Conservation (phyloP, 2,329 filamentous ascomycete genomes). For the Fusarium vanettenii region DNA sequence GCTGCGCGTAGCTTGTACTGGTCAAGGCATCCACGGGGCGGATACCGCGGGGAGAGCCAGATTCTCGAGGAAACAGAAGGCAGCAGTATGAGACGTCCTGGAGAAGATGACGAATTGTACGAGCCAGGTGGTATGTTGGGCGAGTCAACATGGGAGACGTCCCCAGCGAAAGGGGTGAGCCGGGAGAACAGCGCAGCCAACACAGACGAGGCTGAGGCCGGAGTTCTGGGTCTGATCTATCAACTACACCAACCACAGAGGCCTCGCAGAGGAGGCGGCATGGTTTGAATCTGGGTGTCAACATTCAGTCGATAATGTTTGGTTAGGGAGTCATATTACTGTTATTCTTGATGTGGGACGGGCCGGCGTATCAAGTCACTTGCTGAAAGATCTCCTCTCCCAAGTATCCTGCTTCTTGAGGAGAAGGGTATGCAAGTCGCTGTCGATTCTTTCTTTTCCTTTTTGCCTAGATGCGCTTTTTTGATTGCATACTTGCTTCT, state of each 20-base stretch:
- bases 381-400: constrained; percentile 2
- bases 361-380: constrained; percentile 9
- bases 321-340: neutral
- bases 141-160: constrained; percentile 71
- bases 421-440: neutral
- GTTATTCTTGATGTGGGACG: neutral
- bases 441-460: constrained; percentile 1
- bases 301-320: neutral
- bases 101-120: constrained; percentile 66
- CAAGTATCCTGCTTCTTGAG: neutral
- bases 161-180: constrained; percentile 62
- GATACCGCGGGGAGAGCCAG: constrained; percentile 59
- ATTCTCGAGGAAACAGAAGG: constrained; percentile 68
- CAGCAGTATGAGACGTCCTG: constrained; percentile 53
- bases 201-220: constrained; percentile 61
- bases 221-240: constrained; percentile 68
- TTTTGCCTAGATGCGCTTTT: constrained; percentile 7
- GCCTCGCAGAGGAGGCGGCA: constrained; percentile 58
- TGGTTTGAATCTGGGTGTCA: constrained; percentile 41
- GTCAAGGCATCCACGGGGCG: constrained; percentile 57
- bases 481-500: constrained; percentile 1
- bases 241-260: constrained; percentile 69
- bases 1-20: constrained; percentile 60
- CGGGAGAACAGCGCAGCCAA: constrained; percentile 63
- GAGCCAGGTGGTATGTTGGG: constrained; percentile 63